Evolutionary conservation across 768 basidiomycete genomes (phyloP), one percentile per base, ranked within the genome.

Genomic region (Gloeopeniophorella convolvens): DNA sequence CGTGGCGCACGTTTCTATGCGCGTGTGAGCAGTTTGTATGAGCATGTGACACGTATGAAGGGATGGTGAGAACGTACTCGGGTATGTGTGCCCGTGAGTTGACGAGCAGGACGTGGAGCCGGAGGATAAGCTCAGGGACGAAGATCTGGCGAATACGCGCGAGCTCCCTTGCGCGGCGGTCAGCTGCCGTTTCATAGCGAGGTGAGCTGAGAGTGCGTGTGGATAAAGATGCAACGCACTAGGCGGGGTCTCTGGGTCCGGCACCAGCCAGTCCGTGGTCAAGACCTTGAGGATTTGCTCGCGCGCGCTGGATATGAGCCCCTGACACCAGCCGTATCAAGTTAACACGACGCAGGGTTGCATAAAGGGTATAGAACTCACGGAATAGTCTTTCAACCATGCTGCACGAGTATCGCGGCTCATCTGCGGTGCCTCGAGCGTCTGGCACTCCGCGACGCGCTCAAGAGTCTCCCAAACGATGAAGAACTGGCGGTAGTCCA

Each of bases 71-170:
- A 13, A 72, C 82, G 44, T 58, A 87, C 91, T 78, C 75, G 40
- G 84, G 80, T 34, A 91, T 73, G 18, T 78, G 68, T 9, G 71
- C 65, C 7, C 82, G 70, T 5, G 91, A 89, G 28, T 72, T 67
- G 51, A 79, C 75, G 10, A 98, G 68, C 42, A 85, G 69, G 36
- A 77, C 72, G 61, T 97, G 93, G 2, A 98, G 69, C 18, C 90
- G 81, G 56, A 97, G 74, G 58, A 97, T 79, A 18, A 97, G 74
- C 63, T 96, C 92, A 0, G 93, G 95, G 21, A 96, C 72, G 65
- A 85, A 94, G 26, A 94, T 80, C 60, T 92, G 84, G 34, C 93
- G 80, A 44, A 95, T 85, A n/a, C 85, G 79, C 11, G 77, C 68
- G 39, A 95, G 76, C 54, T 94, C 89, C 18, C 71, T 70, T 20